These are phyloP conservation scores for Tetratostichococcus sp. DNA, from an alignment of 139 green algal species.

Conservation along the genomic window DNA sequence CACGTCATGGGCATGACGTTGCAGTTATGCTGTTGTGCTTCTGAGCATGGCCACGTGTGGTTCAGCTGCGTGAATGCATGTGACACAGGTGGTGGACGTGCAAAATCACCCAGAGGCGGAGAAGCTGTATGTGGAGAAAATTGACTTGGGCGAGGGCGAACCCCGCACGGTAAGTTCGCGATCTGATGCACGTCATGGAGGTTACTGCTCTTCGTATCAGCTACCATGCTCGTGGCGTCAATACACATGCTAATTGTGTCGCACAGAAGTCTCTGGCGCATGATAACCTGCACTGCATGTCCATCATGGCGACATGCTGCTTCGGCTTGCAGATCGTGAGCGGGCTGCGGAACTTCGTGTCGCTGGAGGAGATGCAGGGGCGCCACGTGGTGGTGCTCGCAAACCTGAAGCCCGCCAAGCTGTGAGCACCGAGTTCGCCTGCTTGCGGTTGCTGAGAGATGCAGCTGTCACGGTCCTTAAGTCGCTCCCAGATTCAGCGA, in stretches of 20 bases:
- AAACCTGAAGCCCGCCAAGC: constrained; percentile 97
- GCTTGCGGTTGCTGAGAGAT: too few relatives aligned
- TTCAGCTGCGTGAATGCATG: too few relatives aligned
- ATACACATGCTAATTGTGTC: too few relatives aligned
- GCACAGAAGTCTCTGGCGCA: too few relatives aligned
- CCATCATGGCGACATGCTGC: too few relatives aligned
- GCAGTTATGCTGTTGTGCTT: too few relatives aligned
- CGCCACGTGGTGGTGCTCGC: constrained; percentile 73
- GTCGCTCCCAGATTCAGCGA: too few relatives aligned
- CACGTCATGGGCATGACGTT: too few relatives aligned
- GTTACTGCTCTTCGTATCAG: too few relatives aligned
- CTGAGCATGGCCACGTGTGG: too few relatives aligned
- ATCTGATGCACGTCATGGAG: too few relatives aligned
- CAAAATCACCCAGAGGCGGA: constrained; percentile 86
- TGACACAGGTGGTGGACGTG: constrained; percentile 69
- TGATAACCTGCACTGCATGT: not conserved
- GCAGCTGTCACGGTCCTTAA: not conserved
- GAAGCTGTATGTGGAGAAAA: constrained; percentile 92
- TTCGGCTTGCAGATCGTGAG: constrained; percentile 79
- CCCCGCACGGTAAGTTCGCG: constrained; percentile 54
- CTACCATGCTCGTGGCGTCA: too few relatives aligned
- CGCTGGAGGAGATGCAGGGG: constrained; percentile 75
- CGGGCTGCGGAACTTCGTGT: constrained; percentile 92
- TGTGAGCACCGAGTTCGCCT: constrained; percentile 53
- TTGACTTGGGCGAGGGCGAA: constrained; percentile 88